phyloP scores from a whole-genome alignment of 306 rosid genomes.

The Castanopsis chinensis region DNA sequence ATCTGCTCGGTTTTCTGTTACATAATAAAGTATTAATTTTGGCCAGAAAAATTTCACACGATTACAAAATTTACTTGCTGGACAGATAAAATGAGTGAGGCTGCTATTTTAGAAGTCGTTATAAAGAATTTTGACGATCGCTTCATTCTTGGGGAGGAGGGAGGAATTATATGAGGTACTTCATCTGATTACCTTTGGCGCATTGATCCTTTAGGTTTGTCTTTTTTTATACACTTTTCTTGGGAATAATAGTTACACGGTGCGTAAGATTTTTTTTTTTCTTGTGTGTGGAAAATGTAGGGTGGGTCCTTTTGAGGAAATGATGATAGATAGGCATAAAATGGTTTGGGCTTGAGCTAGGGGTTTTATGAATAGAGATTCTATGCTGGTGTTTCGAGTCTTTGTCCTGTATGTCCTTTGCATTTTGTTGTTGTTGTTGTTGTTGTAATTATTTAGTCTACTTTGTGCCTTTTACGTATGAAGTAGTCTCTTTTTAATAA shows the following conservation, averaged over 20 bases:
- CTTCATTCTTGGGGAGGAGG: slow-evolving; percentile 97
- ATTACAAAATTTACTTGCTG: slow-evolving; percentile 47
- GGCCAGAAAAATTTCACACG: not conserved
- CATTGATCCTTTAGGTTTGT: slow-evolving; percentile 92
- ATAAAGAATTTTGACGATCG: slow-evolving; percentile 65
- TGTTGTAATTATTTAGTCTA: too few species aligned
- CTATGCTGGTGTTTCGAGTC: too few species aligned
- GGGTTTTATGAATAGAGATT: too few species aligned
- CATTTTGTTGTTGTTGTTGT: too few species aligned
- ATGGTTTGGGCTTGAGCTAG: not conserved
- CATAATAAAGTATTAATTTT: not conserved
- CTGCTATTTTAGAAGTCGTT: slow-evolving; percentile 75
- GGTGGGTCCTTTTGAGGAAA: not conserved
- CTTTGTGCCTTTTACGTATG: too few species aligned
- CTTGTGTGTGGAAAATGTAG: not conserved
- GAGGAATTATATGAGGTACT: slow-evolving; percentile 83
- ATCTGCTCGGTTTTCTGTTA: not conserved
- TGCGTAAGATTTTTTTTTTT: not conserved
- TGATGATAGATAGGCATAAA: not conserved
- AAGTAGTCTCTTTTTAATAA: too few species aligned
- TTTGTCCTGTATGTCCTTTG: too few species aligned
- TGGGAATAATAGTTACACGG: not conserved
- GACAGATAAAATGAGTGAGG: slow-evolving; percentile 93
- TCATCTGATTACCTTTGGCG: slow-evolving; percentile 94
- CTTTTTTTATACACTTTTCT: not conserved